Percentiles rank a stretch among this genome's conserved stretches.
Conservation (phyloP, 2,329 filamentous ascomycete species). For the Trichoderma hamatum region DNA sequence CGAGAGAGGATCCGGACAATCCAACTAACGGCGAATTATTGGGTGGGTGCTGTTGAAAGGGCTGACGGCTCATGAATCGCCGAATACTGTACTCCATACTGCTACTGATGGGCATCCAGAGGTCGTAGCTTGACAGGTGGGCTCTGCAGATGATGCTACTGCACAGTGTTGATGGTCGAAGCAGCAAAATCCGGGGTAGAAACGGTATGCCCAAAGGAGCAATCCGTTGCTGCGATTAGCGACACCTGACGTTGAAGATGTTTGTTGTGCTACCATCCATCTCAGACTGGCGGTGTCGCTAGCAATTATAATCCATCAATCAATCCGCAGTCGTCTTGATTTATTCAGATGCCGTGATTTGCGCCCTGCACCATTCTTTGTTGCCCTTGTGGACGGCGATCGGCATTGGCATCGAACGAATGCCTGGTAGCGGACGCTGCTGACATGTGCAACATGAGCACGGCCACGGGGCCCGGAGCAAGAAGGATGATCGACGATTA, state of each 20-base stretch:
- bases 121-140: neutral
- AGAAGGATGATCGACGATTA: neutral
- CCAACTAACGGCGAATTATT: conserved; percentile 7
- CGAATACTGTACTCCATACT: neutral
- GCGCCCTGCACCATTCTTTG: neutral
- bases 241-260: neutral
- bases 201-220: neutral
- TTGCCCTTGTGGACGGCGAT: conserved; percentile 9
- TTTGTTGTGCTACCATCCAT: neutral
- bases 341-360: neutral
- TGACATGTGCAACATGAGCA: conserved; percentile 24
- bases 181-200: neutral
- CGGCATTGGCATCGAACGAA: conserved; percentile 6
- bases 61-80: neutral
- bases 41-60: neutral
- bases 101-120: neutral
- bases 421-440: conserved; percentile 10
- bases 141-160: neutral
- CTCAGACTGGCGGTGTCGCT: conserved; percentile 19
- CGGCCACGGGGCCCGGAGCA: neutral
- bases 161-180: neutral
- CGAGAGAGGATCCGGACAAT: conserved; percentile 15
- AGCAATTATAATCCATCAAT: conserved; percentile 3
- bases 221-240: neutral
- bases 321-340: neutral